Percentiles rank a stretch among this genome's conserved stretches.
Evolutionary conservation across 441 rosid species (phyloP).

Genomic region (Pelargonium australe): DNA sequence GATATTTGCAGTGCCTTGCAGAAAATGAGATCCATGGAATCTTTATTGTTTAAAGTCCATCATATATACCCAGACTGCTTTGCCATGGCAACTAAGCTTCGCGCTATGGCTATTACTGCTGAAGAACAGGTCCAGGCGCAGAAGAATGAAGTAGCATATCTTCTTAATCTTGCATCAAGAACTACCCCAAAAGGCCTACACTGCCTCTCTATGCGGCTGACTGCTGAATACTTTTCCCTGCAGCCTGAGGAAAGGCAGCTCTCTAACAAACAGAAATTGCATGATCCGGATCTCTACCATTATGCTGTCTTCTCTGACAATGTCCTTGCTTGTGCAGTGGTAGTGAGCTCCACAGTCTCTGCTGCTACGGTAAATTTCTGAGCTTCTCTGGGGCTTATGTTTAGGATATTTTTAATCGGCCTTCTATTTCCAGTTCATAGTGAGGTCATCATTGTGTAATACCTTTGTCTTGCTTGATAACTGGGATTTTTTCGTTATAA

Average conservation of each 20-base stretch:
- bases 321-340: slow-evolving; percentile 75
- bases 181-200: slow-evolving; percentile 88
- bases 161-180: slow-evolving; percentile 72
- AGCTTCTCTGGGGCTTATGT: neutral
- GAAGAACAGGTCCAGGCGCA: slow-evolving; percentile 68
- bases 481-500: too few relatives aligned
- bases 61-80: slow-evolving; percentile 58
- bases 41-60: slow-evolving; percentile 51
- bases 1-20: slow-evolving; percentile 53
- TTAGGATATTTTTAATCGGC: neutral
- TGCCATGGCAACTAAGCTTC: slow-evolving; percentile 58
- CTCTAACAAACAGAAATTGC: slow-evolving; percentile 47
- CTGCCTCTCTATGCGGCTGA: slow-evolving; percentile 81
- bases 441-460: too few relatives aligned
- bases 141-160: slow-evolving; percentile 56
- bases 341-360: slow-evolving; percentile 70
- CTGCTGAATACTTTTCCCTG: slow-evolving; percentile 66
- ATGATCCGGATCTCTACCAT: slow-evolving; percentile 54
- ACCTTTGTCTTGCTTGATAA: too few relatives aligned
- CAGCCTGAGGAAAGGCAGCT: slow-evolving; percentile 64
- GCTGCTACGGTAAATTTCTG: slow-evolving; percentile 54
- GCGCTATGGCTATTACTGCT: slow-evolving; percentile 61
- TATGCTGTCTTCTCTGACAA: slow-evolving; percentile 81
- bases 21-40: slow-evolving; percentile 58
- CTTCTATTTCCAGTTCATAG: too few relatives aligned